Evolutionary conservation across 139 green algal genomes (phyloP).

Genomic region (Coelastrella sp.): DNA sequence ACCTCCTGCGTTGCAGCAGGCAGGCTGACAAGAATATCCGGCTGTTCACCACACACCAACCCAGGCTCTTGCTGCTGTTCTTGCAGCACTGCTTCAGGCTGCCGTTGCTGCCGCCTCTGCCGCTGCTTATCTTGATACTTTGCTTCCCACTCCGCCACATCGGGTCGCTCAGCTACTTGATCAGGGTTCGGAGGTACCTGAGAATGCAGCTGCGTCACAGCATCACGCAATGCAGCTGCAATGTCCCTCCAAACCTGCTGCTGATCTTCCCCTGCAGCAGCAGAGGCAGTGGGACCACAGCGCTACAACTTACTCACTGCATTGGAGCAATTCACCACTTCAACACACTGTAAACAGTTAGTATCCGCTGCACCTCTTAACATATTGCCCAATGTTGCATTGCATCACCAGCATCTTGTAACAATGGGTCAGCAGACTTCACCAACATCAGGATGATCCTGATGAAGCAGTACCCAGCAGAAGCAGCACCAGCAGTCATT

Average conservation of each 20-base stretch:
- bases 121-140: slow-evolving; percentile 8
- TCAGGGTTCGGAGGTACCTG: slow-evolving; percentile 63
- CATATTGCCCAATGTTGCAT: too few relatives aligned
- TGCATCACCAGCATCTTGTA: too few relatives aligned
- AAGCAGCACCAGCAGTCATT: too few relatives aligned
- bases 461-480: too few relatives aligned
- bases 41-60: too few relatives aligned
- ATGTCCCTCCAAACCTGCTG: slow-evolving; percentile 76
- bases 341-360: too few relatives aligned
- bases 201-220: slow-evolving; percentile 68
- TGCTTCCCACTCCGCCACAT: not conserved
- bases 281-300: not conserved
- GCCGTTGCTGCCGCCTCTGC: slow-evolving; percentile 1
- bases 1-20: not conserved
- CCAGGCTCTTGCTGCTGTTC: not conserved
- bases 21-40: not conserved
- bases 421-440: too few relatives aligned
- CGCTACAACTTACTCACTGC: too few relatives aligned
- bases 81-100: not conserved
- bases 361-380: too few relatives aligned
- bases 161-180: slow-evolving; percentile 49
- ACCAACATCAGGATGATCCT: too few relatives aligned
- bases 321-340: too few relatives aligned
- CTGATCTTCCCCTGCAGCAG: slow-evolving; percentile 51
- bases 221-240: slow-evolving; percentile 61